Evolutionary conservation across 352 stramenopile genomes (phyloP).

Genomic region (Pythium brachiatum): DNA sequence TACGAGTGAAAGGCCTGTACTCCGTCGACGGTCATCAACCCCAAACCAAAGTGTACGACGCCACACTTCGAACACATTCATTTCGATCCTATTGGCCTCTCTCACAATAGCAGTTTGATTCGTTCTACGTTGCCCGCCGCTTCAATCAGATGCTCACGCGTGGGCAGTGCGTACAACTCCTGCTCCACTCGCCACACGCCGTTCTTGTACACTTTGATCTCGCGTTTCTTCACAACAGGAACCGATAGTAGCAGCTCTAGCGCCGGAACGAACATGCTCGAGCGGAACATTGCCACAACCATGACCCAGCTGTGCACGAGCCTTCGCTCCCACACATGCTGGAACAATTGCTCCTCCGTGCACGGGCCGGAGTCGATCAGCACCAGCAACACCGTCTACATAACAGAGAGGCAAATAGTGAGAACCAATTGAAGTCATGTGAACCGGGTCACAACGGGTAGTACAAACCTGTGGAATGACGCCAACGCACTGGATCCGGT

Average conservation of each 20-base stretch:
- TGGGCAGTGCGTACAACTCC: conserved; percentile 11
- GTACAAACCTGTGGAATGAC: conserved; percentile 17
- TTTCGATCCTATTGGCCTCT: too few relatives aligned
- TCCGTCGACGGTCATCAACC: too few relatives aligned
- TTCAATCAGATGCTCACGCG: conserved; percentile 17
- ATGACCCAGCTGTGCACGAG: conserved; percentile 20
- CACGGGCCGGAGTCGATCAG: conserved; percentile 23
- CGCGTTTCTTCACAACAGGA: conserved; percentile 15
- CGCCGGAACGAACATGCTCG: conserved; percentile 13
- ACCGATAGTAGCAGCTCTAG: conserved; percentile 20
- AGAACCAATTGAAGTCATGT: background rate
- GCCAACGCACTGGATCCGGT: conserved; percentile 12
- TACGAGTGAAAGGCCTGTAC: too few relatives aligned
- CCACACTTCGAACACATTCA: background rate
- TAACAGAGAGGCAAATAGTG: background rate
- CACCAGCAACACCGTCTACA: conserved; percentile 18
- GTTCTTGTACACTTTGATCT: background rate
- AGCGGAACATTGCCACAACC: conserved; percentile 10
- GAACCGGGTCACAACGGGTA: background rate
- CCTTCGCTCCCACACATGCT: conserved; percentile 11
- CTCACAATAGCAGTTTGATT: conserved; percentile 17
- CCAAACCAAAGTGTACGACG: too few relatives aligned
- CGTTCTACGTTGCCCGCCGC: conserved; percentile 11
- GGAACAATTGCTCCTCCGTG: conserved; percentile 17
- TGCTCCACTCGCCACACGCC: background rate